phyloP scores from a whole-genome alignment of 306 rosid genomes.

The Urtica urens region DNA sequence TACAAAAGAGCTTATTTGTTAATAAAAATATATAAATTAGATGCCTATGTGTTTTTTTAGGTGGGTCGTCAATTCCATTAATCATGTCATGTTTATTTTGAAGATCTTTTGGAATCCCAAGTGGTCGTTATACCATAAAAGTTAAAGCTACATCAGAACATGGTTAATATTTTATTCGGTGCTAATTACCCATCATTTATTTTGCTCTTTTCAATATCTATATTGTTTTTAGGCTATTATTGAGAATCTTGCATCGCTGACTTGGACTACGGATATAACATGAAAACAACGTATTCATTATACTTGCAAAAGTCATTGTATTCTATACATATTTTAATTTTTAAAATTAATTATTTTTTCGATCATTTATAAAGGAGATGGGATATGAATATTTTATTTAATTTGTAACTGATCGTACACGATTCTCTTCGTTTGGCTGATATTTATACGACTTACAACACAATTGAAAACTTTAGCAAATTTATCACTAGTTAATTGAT shows the following conservation, averaged over 20 bases:
- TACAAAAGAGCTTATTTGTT: conserved; percentile 16
- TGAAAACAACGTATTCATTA: no score
- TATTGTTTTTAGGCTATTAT: neutral
- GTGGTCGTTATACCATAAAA: conserved; percentile 36
- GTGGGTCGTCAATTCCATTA: conserved; percentile 78
- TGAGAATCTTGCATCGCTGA: neutral
- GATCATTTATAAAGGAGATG: no score
- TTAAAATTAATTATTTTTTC: no score
- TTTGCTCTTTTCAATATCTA: neutral
- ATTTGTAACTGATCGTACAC: no score
- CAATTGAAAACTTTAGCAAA: no score
- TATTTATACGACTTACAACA: no score
- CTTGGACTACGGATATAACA: no score
- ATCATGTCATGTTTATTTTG: conserved; percentile 37
- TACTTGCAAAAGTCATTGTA: no score
- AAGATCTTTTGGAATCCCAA: conserved; percentile 72
- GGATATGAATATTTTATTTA: no score
- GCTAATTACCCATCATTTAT: neutral
- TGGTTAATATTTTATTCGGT: conserved; percentile 8
- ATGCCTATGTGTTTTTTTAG: conserved; percentile 35
- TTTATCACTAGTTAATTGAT: no score
- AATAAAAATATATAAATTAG: conserved; percentile 5
- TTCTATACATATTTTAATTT: no score
- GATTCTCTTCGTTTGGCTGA: no score
- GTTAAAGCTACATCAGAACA: conserved; percentile 18